Conservation (phyloP, 2,329 filamentous ascomycete genomes). For the Tolypocladium ophioglossoides region DNA sequence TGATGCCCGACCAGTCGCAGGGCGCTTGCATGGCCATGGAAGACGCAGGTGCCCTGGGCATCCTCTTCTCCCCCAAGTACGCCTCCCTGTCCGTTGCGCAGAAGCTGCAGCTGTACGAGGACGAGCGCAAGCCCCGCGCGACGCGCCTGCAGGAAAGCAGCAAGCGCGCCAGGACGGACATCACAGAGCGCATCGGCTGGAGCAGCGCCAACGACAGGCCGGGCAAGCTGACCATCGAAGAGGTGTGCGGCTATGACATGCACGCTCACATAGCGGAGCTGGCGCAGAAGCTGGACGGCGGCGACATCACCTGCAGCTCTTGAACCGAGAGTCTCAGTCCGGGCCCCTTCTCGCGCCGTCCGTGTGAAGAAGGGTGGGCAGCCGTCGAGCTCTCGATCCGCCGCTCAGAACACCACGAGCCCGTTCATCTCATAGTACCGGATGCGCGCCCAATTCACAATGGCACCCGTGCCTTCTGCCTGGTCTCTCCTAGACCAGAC, state of each 20-base stretch:
- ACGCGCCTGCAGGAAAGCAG: slow-evolving; percentile 40
- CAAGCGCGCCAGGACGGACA: slow-evolving; percentile 40
- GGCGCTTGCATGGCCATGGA: slow-evolving; percentile 58
- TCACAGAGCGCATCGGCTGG: slow-evolving; percentile 26
- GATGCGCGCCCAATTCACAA: slow-evolving; percentile 24
- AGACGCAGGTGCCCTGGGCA: slow-evolving; percentile 48
- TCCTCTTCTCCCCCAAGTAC: slow-evolving; percentile 37
- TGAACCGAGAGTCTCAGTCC: background rate
- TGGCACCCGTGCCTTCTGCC: slow-evolving; percentile 12
- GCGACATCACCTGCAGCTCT: background rate
- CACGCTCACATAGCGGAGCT: slow-evolving; percentile 12
- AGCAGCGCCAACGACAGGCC: slow-evolving; percentile 33
- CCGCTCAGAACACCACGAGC: slow-evolving; percentile 19
- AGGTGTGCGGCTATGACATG: slow-evolving; percentile 46
- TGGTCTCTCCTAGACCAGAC: slow-evolving; percentile 25
- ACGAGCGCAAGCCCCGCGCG: slow-evolving; percentile 36
- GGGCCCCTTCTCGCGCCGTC: background rate
- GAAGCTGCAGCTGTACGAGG: slow-evolving; percentile 34
- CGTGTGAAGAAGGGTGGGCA: no score
- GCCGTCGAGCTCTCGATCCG: background rate
- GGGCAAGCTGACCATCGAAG: slow-evolving; percentile 50
- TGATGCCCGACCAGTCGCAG: slow-evolving; percentile 58
- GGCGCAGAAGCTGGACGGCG: background rate
- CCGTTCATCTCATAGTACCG: slow-evolving; percentile 25
- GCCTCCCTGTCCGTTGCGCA: slow-evolving; percentile 29